Evolutionary conservation across 495 filamentous ascomycete species (phyloP).

Genomic region (Cairneyella variabilis): DNA sequence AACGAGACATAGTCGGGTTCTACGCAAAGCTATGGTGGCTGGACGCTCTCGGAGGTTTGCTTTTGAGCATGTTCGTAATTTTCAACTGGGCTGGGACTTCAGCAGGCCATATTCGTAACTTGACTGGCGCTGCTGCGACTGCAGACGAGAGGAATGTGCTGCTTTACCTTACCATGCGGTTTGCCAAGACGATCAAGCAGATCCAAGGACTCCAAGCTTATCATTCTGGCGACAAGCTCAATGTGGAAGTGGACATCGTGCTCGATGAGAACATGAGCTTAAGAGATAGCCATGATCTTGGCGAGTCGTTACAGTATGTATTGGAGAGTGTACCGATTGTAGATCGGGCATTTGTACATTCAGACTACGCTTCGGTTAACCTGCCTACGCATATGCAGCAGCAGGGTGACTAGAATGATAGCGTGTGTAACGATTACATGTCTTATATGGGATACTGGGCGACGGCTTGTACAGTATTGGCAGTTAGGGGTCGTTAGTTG

Average conservation of each 20-base stretch:
- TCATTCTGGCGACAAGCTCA: slow-evolving; percentile 84
- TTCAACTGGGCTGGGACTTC: slow-evolving; percentile 79
- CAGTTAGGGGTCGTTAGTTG: too few relatives aligned
- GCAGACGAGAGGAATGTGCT: slow-evolving; percentile 80
- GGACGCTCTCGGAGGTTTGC: slow-evolving; percentile 76
- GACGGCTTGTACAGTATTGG: too few relatives aligned
- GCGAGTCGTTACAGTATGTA: slow-evolving; percentile 86
- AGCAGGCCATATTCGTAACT: slow-evolving; percentile 72
- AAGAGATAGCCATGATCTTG: slow-evolving; percentile 84
- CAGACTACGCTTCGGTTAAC: slow-evolving; percentile 79
- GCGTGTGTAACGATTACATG: neutral
- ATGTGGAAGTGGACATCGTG: slow-evolving; percentile 76
- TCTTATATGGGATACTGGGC: too few relatives aligned
- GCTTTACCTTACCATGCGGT: slow-evolving; percentile 90
- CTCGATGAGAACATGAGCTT: slow-evolving; percentile 74
- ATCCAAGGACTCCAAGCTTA: slow-evolving; percentile 89
- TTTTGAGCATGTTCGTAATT: slow-evolving; percentile 81
- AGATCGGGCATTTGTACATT: slow-evolving; percentile 67
- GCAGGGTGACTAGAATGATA: slow-evolving; percentile 33
- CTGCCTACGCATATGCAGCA: slow-evolving; percentile 84
- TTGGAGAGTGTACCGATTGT: slow-evolving; percentile 80
- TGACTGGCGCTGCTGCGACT: slow-evolving; percentile 77
- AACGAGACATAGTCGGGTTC: slow-evolving; percentile 55
- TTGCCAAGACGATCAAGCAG: slow-evolving; percentile 81
- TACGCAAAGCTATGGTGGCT: slow-evolving; percentile 80